Percentiles rank a stretch among this genome's conserved stretches.
Conservation (phyloP, 164 flowering plant species). For the Liquidambar formosana region DNA sequence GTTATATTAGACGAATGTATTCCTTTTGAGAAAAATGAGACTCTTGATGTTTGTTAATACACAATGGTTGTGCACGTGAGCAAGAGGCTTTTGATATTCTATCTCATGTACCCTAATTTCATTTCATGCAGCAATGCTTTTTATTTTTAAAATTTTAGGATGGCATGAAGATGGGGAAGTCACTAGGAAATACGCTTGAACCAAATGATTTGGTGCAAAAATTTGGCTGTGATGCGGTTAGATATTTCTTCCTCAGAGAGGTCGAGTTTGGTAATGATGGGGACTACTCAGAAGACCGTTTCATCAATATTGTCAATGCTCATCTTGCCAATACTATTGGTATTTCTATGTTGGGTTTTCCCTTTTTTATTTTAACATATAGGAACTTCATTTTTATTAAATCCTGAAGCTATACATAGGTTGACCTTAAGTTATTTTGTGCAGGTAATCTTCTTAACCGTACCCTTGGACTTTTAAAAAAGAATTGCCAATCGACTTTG, state of each 20-base stretch:
- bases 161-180: constrained; percentile 99
- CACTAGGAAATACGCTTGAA: constrained; percentile 92
- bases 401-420: background rate
- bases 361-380: background rate
- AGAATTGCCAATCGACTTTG: constrained; percentile 85
- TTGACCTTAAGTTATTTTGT: constrained; percentile 8
- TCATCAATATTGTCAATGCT: constrained; percentile 84
- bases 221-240: constrained; percentile 92
- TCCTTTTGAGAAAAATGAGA: background rate
- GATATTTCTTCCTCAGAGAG: constrained; percentile 92
- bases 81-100: background rate
- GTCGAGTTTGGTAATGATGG: constrained; percentile 96
- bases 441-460: constrained; percentile 98
- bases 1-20: background rate
- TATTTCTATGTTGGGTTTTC: constrained; percentile 20
- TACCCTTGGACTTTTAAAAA: constrained; percentile 90
- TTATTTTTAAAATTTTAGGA: constrained; percentile 73
- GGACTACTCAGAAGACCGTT: constrained; percentile 95
- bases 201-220: constrained; percentile 81
- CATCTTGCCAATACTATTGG: constrained; percentile 97
- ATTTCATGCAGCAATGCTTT: constrained; percentile 63
- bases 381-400: background rate
- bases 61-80: background rate
- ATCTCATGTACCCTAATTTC: constrained; percentile 38
- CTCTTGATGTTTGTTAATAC: background rate